These are phyloP conservation scores for Rhododendron griersonianum DNA, from an alignment of 148 eudicot species.

Conservation along the genomic window DNA sequence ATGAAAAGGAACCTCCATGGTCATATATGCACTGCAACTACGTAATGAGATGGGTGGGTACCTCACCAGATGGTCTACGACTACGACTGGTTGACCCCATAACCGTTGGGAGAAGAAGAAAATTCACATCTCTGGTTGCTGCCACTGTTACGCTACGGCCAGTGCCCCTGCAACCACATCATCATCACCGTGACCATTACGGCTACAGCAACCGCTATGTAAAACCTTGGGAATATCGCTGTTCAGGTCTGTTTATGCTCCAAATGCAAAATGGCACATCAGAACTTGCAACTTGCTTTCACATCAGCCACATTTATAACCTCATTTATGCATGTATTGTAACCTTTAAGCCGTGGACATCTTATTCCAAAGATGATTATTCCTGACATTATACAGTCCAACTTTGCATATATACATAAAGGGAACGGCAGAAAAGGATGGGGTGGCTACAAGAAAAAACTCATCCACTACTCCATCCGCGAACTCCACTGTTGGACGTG, in stretches of 20 bases:
- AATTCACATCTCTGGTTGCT: not conserved
- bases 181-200: not conserved
- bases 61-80: not conserved
- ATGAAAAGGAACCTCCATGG: not conserved
- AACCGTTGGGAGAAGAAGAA: not conserved
- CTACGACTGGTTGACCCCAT: not conserved
- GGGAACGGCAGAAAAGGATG: not conserved
- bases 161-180: not conserved
- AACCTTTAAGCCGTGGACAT: not conserved
- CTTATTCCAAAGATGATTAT: not conserved
- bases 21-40: not conserved
- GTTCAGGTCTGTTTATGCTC: not conserved
- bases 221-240: not conserved
- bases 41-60: not conserved
- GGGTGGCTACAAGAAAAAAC: not conserved
- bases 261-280: not conserved
- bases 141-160: not conserved
- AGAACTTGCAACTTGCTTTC: not conserved
- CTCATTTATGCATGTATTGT: not conserved
- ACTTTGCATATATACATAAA: not conserved
- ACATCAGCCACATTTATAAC: not conserved
- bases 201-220: not conserved
- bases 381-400: not conserved
- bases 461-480: not conserved
- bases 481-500: not conserved